Evolutionary conservation across 805 yeast species (phyloP).

Genomic region (Grigorovia transvaalensis): DNA sequence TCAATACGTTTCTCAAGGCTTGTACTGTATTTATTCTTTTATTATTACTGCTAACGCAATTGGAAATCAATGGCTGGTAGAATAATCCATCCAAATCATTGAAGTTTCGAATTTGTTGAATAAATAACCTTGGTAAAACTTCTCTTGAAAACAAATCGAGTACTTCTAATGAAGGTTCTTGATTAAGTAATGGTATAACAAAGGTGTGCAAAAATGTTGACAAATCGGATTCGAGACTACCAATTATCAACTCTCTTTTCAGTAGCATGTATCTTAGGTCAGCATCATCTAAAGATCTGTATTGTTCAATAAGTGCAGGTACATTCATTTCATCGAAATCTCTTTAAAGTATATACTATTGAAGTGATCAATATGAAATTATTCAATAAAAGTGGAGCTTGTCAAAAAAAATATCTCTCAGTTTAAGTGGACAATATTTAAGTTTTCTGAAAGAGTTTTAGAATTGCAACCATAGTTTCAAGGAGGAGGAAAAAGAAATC

Average conservation of each 20-base stretch:
- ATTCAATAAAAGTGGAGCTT: no score
- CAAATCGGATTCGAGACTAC: slow-evolving; percentile 57
- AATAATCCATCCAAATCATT: slow-evolving; percentile 1
- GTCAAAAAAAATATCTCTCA: no score
- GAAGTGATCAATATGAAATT: no score
- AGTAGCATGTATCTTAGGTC: slow-evolving; percentile 43
- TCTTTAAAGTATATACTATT: no score
- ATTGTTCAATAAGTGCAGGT: slow-evolving; percentile 9
- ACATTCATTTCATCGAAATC: slow-evolving; percentile 3
- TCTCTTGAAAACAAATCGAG: slow-evolving; percentile 34
- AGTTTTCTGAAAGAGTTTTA: no score
- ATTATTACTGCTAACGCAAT: background rate
- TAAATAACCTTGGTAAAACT: slow-evolving; percentile 3
- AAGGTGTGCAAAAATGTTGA: slow-evolving; percentile 51
- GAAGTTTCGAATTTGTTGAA: background rate
- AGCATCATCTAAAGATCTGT: slow-evolving; percentile 14
- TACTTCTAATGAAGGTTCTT: slow-evolving; percentile 40
- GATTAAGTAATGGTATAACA: slow-evolving; percentile 22
- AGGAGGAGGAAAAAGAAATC: no score
- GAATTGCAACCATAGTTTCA: no score
- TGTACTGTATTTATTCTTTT: slow-evolving; percentile 6
- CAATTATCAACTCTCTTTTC: slow-evolving; percentile 76
- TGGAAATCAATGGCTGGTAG: background rate
- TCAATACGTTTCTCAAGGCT: slow-evolving; percentile 11
- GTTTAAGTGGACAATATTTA: no score